Evolutionary conservation across 495 filamentous ascomycete genomes (phyloP).

Genomic region (Hyaloscypha finlandica): DNA sequence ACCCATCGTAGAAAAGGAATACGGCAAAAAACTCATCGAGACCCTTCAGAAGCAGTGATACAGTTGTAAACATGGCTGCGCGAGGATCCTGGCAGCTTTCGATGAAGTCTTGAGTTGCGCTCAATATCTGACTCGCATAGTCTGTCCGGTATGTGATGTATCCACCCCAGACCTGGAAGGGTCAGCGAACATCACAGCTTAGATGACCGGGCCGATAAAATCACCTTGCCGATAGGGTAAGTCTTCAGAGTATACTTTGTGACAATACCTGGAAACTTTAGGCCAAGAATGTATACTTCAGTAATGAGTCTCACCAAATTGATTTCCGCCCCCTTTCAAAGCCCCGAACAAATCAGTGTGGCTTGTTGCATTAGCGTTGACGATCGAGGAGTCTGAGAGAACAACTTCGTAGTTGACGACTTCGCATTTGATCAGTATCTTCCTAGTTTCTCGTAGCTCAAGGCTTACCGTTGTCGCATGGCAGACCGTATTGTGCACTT

Average conservation of each 20-base stretch:
- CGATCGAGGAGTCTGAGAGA: constrained; percentile 47
- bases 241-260: constrained; percentile 50
- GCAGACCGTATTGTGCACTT: constrained; percentile 5
- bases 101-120: constrained; percentile 53
- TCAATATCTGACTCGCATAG: constrained; percentile 44
- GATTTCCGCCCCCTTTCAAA: constrained; percentile 55
- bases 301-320: constrained; percentile 43
- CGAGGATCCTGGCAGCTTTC: constrained; percentile 53
- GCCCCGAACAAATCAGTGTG: constrained; percentile 53
- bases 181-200: neutral
- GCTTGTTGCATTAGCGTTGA: constrained; percentile 45
- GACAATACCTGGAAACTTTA: constrained; percentile 36
- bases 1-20: constrained; percentile 65
- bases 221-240: constrained; percentile 48
- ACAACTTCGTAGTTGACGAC: constrained; percentile 53
- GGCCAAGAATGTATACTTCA: constrained; percentile 11
- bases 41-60: constrained; percentile 45
- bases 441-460: constrained; percentile 34
- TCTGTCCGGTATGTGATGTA: constrained; percentile 46
- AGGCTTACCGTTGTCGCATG: constrained; percentile 25
- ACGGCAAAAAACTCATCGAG: constrained; percentile 58
- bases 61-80: constrained; percentile 55
- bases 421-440: constrained; percentile 39
- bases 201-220: neutral
- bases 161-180: constrained; percentile 51